Conservation (phyloP, 306 rosid genomes). For the Casuarina equisetifolia region DNA sequence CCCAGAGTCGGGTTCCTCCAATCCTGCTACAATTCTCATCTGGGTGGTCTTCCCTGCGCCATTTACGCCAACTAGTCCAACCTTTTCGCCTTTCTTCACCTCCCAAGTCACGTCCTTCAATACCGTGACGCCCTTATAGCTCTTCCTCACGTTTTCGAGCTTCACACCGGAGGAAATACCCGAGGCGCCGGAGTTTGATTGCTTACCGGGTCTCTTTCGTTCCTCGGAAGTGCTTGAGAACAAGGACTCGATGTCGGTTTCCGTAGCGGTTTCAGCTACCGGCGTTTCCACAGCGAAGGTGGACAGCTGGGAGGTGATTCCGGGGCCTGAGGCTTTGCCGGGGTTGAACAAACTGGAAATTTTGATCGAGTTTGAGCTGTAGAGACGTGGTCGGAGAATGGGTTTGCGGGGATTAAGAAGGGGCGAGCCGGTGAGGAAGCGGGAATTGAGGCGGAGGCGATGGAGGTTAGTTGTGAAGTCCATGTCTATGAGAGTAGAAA, state of each 20-base stretch:
- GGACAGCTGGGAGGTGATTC: slow-evolving; percentile 30
- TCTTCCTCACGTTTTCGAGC: slow-evolving; percentile 69
- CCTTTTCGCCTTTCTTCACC: slow-evolving; percentile 89
- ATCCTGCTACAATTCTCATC: slow-evolving; percentile 84
- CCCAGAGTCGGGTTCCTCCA: slow-evolving; percentile 85
- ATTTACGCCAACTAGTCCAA: slow-evolving; percentile 90
- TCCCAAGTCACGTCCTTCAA: slow-evolving; percentile 84
- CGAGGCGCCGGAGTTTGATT: slow-evolving; percentile 60
- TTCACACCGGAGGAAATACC: slow-evolving; percentile 76
- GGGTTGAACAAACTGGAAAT: slow-evolving; percentile 26
- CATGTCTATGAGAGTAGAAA: slow-evolving; percentile 34
- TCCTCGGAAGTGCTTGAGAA: slow-evolving; percentile 45
- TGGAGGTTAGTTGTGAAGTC: slow-evolving; percentile 68
- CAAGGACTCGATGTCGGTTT: slow-evolving; percentile 69
- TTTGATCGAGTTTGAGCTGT: slow-evolving; percentile 28
- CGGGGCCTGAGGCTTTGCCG: slow-evolving; percentile 20
- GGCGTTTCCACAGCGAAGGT: slow-evolving; percentile 53
- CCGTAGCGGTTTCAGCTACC: slow-evolving; percentile 35
- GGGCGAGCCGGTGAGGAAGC: slow-evolving; percentile 58
- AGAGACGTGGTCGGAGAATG: slow-evolving; percentile 28
- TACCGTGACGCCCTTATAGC: slow-evolving; percentile 76
- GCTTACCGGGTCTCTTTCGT: slow-evolving; percentile 46
- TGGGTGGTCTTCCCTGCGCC: slow-evolving; percentile 97
- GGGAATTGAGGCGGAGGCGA: slow-evolving; percentile 61
- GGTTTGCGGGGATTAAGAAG: slow-evolving; percentile 44